These are phyloP conservation scores for Annulohypoxylon maeteangense DNA, from an alignment of 495 filamentous ascomycete genomes.

Conservation along the genomic window DNA sequence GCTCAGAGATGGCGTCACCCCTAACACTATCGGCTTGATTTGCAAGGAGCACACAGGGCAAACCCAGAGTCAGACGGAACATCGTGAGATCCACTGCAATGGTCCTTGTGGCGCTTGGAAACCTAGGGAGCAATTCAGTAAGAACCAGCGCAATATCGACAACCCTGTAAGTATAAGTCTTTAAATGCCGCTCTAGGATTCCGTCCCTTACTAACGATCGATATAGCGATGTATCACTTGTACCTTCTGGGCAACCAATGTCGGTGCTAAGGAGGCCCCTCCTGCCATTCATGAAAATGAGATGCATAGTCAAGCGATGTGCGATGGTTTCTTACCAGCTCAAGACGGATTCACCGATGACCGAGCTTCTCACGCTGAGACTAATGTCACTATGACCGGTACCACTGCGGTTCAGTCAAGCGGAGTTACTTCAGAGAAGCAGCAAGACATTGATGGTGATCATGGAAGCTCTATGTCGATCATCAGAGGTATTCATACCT, in stretches of 20 bases:
- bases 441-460: background rate
- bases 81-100: conserved; percentile 51
- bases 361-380: background rate
- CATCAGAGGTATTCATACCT: background rate
- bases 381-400: background rate
- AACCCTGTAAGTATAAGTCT: conserved; percentile 56
- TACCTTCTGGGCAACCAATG: conserved; percentile 53
- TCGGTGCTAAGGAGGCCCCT: conserved; percentile 33
- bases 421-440: background rate
- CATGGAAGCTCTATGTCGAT: background rate
- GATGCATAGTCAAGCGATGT: background rate
- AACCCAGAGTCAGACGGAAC: background rate
- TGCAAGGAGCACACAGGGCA: conserved; percentile 40
- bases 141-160: conserved; percentile 62
- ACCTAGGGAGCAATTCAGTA: conserved; percentile 64
- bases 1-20: conserved; percentile 36
- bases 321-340: background rate
- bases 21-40: conserved; percentile 38
- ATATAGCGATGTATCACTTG: conserved; percentile 67
- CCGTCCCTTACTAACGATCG: conserved; percentile 12
- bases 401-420: background rate
- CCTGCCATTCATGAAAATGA: conserved; percentile 16
- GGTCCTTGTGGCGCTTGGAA: conserved; percentile 63
- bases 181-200: background rate
- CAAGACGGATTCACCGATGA: background rate